Percentiles rank a stretch among this genome's conserved stretches.
These are phyloP conservation scores for Saccharata proteae DNA, from an alignment of 2,329 filamentous ascomycete genomes.

Conservation along the genomic window DNA sequence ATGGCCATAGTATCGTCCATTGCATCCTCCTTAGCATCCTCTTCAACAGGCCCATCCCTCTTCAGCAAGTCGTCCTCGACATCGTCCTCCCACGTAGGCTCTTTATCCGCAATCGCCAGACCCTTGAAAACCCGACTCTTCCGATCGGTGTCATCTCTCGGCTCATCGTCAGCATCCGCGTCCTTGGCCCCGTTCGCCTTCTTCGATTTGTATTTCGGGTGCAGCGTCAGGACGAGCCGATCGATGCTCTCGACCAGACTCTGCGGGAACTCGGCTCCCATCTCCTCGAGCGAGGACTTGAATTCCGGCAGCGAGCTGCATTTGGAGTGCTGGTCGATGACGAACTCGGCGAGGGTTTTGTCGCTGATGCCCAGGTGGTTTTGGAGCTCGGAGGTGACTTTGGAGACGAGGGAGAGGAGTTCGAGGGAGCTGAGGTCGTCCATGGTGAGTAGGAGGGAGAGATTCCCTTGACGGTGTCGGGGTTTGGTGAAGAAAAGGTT, in stretches of 20 bases:
- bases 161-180: conserved; percentile 21
- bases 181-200: conserved; percentile 23
- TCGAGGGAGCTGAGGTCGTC: conserved; percentile 88
- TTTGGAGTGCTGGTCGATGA: conserved; percentile 80
- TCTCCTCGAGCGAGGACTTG: conserved; percentile 58
- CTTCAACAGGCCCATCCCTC: conserved; percentile 13
- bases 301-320: conserved; percentile 61
- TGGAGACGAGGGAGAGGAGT: conserved; percentile 84
- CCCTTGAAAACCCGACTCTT: conserved; percentile 87
- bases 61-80: too few species aligned
- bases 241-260: conserved; percentile 88
- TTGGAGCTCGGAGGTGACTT: conserved; percentile 84
- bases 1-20: conserved; percentile 90
- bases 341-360: conserved; percentile 91
- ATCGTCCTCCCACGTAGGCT: conserved; percentile 40
- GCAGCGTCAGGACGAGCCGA: conserved; percentile 75
- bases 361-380: conserved; percentile 88
- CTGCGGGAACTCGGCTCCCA: conserved; percentile 72
- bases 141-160: conserved; percentile 44
- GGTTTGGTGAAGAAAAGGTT: too few species aligned
- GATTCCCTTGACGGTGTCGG: too few species aligned
- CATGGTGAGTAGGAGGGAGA: conserved; percentile 48
- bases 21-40: conserved; percentile 44
- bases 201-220: conserved; percentile 69
- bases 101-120: conserved; percentile 72